Base-by-base conservation (phyloP, 176 grass and related monocot genomes). In the Avena insularis region DNA sequence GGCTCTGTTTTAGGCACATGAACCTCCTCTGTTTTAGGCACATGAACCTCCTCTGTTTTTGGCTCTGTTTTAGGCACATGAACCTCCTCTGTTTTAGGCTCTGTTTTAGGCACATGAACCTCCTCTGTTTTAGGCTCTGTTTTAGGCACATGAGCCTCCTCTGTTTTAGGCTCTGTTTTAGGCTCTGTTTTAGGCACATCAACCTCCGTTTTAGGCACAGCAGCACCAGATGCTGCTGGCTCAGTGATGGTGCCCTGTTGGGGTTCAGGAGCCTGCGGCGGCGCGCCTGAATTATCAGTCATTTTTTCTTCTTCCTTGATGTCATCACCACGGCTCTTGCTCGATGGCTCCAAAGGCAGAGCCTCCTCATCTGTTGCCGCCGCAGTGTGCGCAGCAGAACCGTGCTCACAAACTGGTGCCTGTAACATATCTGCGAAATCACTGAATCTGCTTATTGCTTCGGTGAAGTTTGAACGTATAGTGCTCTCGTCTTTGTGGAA, bases 361-460 rank as follows among this genome's bases (percentile, higher is more conserved):
- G 19, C 21, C 47, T 23, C 79, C 80, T 75, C 87, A 9, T 83
- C 73, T 8, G 73, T 57, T 35, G 50, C 47, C 3, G 3, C 3
- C n/a, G 6, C 16, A 15, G 2, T 68, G 54, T 65, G 16, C 12
- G 46, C 61, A 36, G 17, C 56, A 85, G 77, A 79, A 61, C 12
- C 67, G 12, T 85, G 45, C 47, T 83, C 81, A 36, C 38, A 86
- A 20, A 87, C 69, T 12, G 86, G 70, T 14, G 88, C 86, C 31
- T 90, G 89, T 65, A 98, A 84, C 81, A 94, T 72, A 38, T 96
- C 92, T 54, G 94, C 90, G 59, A 98, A 58, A 74, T 87, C 85
- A 59, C 56, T 75, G 40, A 98, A 86, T 59, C 87, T 93, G 47
- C 43, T 81, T 71, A 88, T 90, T 27, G 88, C 77, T 86, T 96